These are phyloP conservation scores for Gnomoniopsis smithogilvyi DNA, from an alignment of 2,329 filamentous ascomycete species.

Conservation along the genomic window DNA sequence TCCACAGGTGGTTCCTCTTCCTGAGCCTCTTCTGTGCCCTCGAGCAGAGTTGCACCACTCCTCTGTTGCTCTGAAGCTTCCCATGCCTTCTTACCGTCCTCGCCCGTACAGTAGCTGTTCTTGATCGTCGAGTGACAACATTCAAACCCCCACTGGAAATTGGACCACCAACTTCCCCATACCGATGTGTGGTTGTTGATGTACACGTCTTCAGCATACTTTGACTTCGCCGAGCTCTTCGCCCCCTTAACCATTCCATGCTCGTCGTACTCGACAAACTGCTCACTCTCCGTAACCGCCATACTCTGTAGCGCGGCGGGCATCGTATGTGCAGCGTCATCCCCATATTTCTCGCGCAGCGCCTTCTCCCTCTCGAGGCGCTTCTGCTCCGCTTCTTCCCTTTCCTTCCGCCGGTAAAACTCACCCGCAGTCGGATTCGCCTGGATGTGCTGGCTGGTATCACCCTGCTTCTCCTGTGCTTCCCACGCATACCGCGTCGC, in stretches of 20 bases:
- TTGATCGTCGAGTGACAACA: slow-evolving; percentile 93
- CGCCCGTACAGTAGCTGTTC: slow-evolving; percentile 96
- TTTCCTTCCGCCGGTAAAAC: slow-evolving; percentile 75
- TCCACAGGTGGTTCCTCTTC: slow-evolving; percentile 30
- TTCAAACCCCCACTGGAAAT: slow-evolving; percentile 93
- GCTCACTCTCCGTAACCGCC: slow-evolving; percentile 75
- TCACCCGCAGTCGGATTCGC: slow-evolving; percentile 95
- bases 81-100: slow-evolving; percentile 78
- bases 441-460: slow-evolving; percentile 83
- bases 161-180: slow-evolving; percentile 97
- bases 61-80: slow-evolving; percentile 67
- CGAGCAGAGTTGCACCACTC: slow-evolving; percentile 42
- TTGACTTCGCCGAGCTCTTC: slow-evolving; percentile 75
- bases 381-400: slow-evolving; percentile 68
- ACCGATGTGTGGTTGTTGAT: slow-evolving; percentile 89
- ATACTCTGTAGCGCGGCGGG: slow-evolving; percentile 63
- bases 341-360: slow-evolving; percentile 80
- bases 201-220: slow-evolving; percentile 84
- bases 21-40: slow-evolving; percentile 22
- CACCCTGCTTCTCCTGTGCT: slow-evolving; percentile 76
- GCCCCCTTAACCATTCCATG: slow-evolving; percentile 85
- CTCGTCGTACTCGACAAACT: slow-evolving; percentile 93
- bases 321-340: slow-evolving; percentile 50
- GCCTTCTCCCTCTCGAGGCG: slow-evolving; percentile 65
- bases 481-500: slow-evolving; percentile 95